Conservation (phyloP, 2,329 filamentous ascomycete genomes). For the Xylaria sp. region DNA sequence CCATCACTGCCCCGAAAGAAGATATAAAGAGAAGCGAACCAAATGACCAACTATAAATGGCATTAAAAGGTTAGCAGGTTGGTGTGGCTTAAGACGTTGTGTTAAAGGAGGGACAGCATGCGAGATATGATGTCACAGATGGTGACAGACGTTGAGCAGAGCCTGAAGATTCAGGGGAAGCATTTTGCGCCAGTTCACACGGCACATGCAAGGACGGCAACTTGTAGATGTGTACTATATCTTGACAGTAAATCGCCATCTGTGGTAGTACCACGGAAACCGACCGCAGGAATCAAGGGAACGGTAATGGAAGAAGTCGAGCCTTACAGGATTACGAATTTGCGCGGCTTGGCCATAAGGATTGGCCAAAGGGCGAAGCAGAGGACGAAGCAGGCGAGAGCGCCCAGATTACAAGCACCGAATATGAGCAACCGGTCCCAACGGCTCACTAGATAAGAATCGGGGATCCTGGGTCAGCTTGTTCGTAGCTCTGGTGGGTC, state of each 20-base stretch:
- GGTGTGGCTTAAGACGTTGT: neutral
- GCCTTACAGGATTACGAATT: constrained; percentile 95
- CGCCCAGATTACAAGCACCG: constrained; percentile 87
- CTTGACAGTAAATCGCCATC: constrained; percentile 31
- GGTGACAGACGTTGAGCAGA: constrained; percentile 35
- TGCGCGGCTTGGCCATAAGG: constrained; percentile 81
- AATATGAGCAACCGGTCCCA: constrained; percentile 97
- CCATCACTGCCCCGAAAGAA: constrained; percentile 96
- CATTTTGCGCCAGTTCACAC: constrained; percentile 42
- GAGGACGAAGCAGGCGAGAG: constrained; percentile 90
- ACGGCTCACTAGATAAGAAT: constrained; percentile 77
- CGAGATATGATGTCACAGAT: constrained; percentile 26
- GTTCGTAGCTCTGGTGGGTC: constrained; percentile 38
- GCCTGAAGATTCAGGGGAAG: constrained; percentile 41
- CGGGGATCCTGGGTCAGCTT: constrained; percentile 48
- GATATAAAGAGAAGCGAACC: constrained; percentile 89
- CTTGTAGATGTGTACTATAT: constrained; percentile 43
- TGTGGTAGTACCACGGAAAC: constrained; percentile 36
- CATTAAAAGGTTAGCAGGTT: constrained; percentile 46
- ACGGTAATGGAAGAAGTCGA: constrained; percentile 27
- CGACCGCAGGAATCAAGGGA: constrained; percentile 32
- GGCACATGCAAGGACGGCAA: constrained; percentile 47
- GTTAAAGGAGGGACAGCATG: constrained; percentile 6
- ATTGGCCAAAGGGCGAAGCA: constrained; percentile 91
- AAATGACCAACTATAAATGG: constrained; percentile 82